Evolutionary conservation across 805 yeast species (phyloP).

Genomic region (Teunomyces aglyptinius): DNA sequence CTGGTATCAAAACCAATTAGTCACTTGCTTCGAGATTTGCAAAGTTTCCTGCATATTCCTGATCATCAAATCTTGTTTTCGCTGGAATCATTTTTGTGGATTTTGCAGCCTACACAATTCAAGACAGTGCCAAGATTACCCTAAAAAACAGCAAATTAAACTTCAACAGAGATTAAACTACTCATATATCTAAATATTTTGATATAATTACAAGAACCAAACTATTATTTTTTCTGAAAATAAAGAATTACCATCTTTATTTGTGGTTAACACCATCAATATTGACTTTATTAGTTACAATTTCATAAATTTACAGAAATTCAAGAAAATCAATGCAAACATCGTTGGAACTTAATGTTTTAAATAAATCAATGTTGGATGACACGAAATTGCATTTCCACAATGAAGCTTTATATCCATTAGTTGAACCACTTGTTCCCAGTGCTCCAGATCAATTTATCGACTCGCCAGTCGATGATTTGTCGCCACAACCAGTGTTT

Average conservation of each 20-base stretch:
- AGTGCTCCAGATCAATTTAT: not conserved
- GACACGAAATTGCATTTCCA: too few relatives aligned
- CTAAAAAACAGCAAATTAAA: not conserved
- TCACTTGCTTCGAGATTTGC: not conserved
- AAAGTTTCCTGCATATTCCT: not conserved
- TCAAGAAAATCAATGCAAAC: too few relatives aligned
- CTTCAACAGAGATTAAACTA: too few relatives aligned
- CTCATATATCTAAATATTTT: too few relatives aligned
- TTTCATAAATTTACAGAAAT: too few relatives aligned
- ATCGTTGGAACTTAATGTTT: too few relatives aligned
- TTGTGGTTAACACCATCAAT: too few relatives aligned
- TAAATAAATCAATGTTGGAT: too few relatives aligned
- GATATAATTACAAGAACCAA: too few relatives aligned
- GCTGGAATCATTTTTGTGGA: not conserved
- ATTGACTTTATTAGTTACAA: too few relatives aligned
- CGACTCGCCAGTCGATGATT: not conserved
- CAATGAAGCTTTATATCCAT: not conserved
- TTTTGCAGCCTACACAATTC: not conserved
- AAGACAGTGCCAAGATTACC: not conserved
- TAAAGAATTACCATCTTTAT: too few relatives aligned
- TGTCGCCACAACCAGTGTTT: conserved; percentile 20
- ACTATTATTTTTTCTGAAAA: too few relatives aligned
- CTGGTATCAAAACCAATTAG: not conserved
- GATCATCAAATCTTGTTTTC: not conserved
- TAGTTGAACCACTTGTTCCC: not conserved